Base-by-base conservation (phyloP, 2,329 filamentous ascomycete species). In the Ascomycota sp. region DNA sequence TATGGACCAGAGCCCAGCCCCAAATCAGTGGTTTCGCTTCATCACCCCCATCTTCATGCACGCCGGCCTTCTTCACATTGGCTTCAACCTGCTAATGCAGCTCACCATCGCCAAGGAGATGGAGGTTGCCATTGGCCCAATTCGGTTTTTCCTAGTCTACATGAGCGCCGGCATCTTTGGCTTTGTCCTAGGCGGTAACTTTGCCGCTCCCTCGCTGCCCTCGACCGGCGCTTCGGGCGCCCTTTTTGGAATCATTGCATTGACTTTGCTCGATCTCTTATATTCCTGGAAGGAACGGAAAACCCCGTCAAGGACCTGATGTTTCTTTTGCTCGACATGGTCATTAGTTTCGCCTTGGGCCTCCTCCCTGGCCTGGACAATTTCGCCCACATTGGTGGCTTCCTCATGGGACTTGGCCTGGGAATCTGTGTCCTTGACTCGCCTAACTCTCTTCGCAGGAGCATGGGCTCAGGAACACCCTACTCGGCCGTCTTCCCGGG, bases 1-100 rank as follows among this genome's bases (percentile, higher is more conserved):
- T 32, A 45, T 50, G 20, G 40, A 57, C 32, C 59, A 66, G 42
- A 55, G 37, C 8, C 63, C 75, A 2, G 63, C 69, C 35, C 89
- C 89, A 1, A 74, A 95, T 47, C 89, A 98, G 51, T 98, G 89
- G 89, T 98, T 69, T 55, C 78, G 89, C 35, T 95, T 98, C 57
- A 94, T 98, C 45, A 59, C 76, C 2, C 86, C 89, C 24, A 94
- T 98, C 36, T 98, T 98, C 56, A 60, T 98, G 43, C 89, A 98
- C 45, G 83, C 82, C 2, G 89, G 89, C 10, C 56, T 98, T 32
- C 75, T 98, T 37, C 89, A 98, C 47, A 94, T 98, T 34, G 80
- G 72, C 11, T 94, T 95, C 64, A 98, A 98, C 53, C 64, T 98
- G 54, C 64, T 95, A 7, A 65, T 94, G 15, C 89, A 98, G 50